A percentile compares a stretch with the other conserved stretches of the same genome.
phyloP scores from a whole-genome alignment of 306 rosid genomes.

The Medicago lupulina region DNA sequence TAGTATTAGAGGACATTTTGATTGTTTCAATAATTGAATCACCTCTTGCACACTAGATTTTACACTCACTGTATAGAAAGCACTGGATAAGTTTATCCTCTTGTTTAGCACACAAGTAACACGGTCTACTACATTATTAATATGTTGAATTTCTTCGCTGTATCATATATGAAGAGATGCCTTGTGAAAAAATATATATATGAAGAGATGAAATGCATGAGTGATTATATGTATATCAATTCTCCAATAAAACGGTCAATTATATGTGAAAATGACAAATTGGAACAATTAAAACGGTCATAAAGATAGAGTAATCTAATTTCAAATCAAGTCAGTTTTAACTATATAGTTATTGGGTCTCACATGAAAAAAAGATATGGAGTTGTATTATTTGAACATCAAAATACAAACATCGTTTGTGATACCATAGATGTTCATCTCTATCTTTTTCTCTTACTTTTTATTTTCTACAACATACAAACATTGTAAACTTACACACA shows the following conservation, averaged over 20 bases:
- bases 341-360: not conserved
- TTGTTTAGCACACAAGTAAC: not conserved
- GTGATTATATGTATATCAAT: not conserved
- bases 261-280: no score
- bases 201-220: no score
- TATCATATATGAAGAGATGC: not conserved
- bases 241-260: not conserved
- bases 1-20: not conserved
- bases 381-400: no score
- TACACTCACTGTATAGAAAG: not conserved
- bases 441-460: no score
- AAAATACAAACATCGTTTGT: no score
- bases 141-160: conserved; percentile 17
- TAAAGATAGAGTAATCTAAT: not conserved
- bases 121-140: conserved; percentile 1
- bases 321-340: not conserved
- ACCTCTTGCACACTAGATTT: not conserved
- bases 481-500: no score
- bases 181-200: no score
- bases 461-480: no score
- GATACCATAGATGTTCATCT: no score
- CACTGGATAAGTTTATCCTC: not conserved
- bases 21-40: not conserved
- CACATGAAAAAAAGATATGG: no score
- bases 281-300: not conserved